Evolutionary conservation across 148 eudicot species (phyloP), one percentile per base, ranked within the genome.

Genomic region (Dianthus caryophyllus): DNA sequence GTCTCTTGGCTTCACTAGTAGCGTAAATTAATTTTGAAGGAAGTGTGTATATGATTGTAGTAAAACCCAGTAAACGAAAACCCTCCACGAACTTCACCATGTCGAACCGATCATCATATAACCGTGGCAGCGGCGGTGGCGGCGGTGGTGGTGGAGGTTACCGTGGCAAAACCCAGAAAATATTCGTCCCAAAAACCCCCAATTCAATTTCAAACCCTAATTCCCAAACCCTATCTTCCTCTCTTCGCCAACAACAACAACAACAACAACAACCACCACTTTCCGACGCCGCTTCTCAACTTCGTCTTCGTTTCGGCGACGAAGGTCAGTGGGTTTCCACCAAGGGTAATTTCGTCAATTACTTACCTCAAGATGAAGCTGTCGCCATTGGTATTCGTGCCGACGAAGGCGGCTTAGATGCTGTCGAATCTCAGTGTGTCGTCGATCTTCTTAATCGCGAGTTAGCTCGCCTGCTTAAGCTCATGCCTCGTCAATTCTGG

Each of bases 291-390:
- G 57, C 22, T 21, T 53, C 57, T 1, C 44, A 59, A 59, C 0
- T 20, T n/a, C 64, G 64, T 46, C 16, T 60, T 60, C 64, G 24
- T 10, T 36, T 60, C 8, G 46, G 46, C 1, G 64, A 60, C 6
- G 20, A 60, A 16, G 64, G 64, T 14, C 26, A 18, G 24, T 60
- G 64, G 64, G 30, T 63, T 6, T 22, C 52, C 21, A 25, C 15
- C 9, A 63, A 43, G 66, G 88, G 91, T 65, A 81, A 66, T 73
- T 93, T 89, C 64, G 90, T 93, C 7, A 79, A 81, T 77, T 93
- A 85, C 73, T 73, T 93, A 70, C 95, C 98, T 0, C 98, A 93
- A 61, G 98, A 93, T 62, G 98, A 93, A 74, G 98, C 98, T 0
- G 95, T 93, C 17, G 98, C 98, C 1, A 75, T 86, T 4, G 98